These are phyloP conservation scores for Arctostaphylos glauca DNA, from an alignment of 148 eudicot species.

Conservation along the genomic window DNA sequence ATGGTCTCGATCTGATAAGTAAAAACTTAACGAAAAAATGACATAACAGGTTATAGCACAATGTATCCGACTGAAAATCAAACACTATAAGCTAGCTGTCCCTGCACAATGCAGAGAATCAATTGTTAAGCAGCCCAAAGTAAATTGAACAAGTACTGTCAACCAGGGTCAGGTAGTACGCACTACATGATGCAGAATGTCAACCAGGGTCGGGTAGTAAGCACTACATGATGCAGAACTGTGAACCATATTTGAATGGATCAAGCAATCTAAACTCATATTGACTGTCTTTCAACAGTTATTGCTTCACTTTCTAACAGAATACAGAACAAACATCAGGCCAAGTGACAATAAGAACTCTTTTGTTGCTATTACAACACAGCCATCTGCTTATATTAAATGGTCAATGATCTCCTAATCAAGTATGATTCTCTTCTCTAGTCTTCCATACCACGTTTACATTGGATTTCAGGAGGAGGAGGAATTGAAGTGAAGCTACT, in stretches of 20 bases:
- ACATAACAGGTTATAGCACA: background rate
- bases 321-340: background rate
- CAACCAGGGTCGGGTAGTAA: background rate
- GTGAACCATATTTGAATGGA: background rate
- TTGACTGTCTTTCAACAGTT: background rate
- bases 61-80: background rate
- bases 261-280: background rate
- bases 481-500: background rate
- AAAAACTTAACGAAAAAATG: background rate
- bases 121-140: background rate
- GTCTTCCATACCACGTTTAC: background rate
- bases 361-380: background rate
- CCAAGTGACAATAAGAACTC: background rate
- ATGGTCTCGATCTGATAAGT: background rate
- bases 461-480: background rate
- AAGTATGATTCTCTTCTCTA: background rate
- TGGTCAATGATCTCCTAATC: background rate
- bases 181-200: background rate
- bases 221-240: background rate
- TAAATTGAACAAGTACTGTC: background rate
- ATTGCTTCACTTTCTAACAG: background rate
- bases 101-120: background rate
- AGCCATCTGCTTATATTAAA: background rate
- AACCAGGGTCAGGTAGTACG: background rate
- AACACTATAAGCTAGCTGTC: background rate